Evolutionary conservation across 257 asterid genomes (phyloP).

Genomic region (Leonotis leonurus): DNA sequence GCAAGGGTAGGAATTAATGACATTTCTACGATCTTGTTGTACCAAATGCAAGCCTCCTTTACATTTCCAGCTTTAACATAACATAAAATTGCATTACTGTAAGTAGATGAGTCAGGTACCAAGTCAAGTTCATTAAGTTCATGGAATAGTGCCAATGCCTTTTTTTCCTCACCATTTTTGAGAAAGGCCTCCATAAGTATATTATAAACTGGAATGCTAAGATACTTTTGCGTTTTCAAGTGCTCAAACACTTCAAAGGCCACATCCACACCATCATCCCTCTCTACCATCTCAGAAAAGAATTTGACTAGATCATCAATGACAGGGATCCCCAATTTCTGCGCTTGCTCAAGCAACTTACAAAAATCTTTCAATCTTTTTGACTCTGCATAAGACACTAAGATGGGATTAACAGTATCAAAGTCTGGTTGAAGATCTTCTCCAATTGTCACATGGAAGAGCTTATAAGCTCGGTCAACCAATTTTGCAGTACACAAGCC

Average conservation of each 20-base stretch:
- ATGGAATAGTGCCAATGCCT: conserved; percentile 54
- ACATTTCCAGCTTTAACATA: conserved; percentile 46
- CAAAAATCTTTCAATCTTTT: conserved; percentile 60
- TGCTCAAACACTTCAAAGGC: conserved; percentile 63
- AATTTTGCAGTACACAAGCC: conserved; percentile 62
- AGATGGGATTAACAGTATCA: conserved; percentile 57
- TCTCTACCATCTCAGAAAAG: conserved; percentile 48
- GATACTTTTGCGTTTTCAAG: conserved; percentile 40
- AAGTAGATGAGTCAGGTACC: conserved; percentile 52
- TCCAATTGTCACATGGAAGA: conserved; percentile 50
- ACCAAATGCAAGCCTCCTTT: conserved; percentile 62
- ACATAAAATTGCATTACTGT: conserved; percentile 55
- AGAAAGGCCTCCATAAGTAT: conserved; percentile 62
- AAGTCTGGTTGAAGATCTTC: conserved; percentile 86
- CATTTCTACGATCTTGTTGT: conserved; percentile 58
- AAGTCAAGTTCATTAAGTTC: conserved; percentile 41
- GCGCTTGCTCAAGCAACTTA: conserved; percentile 66
- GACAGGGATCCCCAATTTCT: conserved; percentile 37
- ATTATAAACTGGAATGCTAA: conserved; percentile 48
- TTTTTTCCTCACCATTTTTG: conserved; percentile 46
- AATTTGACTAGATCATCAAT: conserved; percentile 42
- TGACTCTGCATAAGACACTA: conserved; percentile 55
- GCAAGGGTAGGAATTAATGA: conserved; percentile 47
- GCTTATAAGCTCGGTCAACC: conserved; percentile 75
- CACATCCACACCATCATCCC: conserved; percentile 21